Evolutionary conservation across 176 grass and related monocot genomes (phyloP).

Genomic region (Musa acuminata): DNA sequence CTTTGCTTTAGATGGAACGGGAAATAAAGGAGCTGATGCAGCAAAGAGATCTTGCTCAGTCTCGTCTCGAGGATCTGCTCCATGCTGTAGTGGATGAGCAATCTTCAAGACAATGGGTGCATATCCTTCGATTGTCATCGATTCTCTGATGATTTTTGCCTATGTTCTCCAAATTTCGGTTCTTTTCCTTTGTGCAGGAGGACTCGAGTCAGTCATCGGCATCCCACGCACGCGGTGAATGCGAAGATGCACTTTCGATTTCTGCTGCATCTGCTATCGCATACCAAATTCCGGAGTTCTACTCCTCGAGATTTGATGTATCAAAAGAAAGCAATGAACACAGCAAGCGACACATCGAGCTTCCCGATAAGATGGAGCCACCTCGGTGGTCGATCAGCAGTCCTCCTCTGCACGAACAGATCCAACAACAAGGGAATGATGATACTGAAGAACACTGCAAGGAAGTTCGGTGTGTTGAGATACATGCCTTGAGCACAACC

Average conservation of each 20-base stretch:
- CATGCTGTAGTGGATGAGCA: slow-evolving; percentile 37
- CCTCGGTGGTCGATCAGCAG: slow-evolving; percentile 23
- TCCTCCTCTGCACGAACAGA: slow-evolving; percentile 18
- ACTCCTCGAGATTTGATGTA: slow-evolving; percentile 33
- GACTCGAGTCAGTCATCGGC: slow-evolving; percentile 42
- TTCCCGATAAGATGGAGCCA: not conserved
- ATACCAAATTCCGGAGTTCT: slow-evolving; percentile 31
- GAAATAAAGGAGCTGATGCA: slow-evolving; percentile 66
- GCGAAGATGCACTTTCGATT: slow-evolving; percentile 51
- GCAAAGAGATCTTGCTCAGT: slow-evolving; percentile 62
- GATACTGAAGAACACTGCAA: slow-evolving; percentile 60
- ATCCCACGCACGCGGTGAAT: slow-evolving; percentile 32
- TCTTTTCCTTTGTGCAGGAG: slow-evolving; percentile 30
- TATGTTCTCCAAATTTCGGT: not conserved
- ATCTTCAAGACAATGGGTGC: slow-evolving; percentile 52
- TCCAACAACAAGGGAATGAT: slow-evolving; percentile 14
- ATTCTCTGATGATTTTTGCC: not conserved
- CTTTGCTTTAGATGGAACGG: slow-evolving; percentile 48
- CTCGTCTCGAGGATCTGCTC: slow-evolving; percentile 62
- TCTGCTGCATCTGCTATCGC: slow-evolving; percentile 32
- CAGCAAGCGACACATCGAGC: slow-evolving; percentile 16
- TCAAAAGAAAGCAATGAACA: slow-evolving; percentile 23
- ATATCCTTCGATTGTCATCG: slow-evolving; percentile 5
- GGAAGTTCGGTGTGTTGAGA: slow-evolving; percentile 70
- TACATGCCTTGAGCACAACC: slow-evolving; percentile 25